phyloP scores from a whole-genome alignment of 1,284 basidiomycete genomes.

The Fomitopsis pinicola region DNA sequence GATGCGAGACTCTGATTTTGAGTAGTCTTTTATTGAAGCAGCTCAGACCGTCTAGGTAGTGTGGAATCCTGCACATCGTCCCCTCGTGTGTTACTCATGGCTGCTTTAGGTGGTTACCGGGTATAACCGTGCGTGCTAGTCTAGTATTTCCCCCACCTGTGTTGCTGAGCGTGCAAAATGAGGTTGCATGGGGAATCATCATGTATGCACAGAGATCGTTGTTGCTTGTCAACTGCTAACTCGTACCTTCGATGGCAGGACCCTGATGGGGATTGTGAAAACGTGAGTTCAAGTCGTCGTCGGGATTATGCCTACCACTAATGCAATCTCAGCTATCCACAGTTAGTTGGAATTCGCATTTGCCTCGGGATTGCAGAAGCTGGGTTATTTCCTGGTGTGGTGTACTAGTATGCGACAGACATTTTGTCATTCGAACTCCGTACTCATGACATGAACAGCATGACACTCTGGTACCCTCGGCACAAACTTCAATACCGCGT shows the following conservation, averaged over 20 bases:
- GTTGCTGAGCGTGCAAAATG: too few relatives aligned
- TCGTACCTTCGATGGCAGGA: constrained; percentile 32
- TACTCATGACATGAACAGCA: constrained; percentile 8
- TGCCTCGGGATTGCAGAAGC: constrained; percentile 66
- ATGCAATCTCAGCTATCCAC: constrained; percentile 37
- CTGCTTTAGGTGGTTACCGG: constrained; percentile 15
- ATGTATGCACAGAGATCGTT: constrained; percentile 11
- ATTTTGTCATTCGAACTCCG: background rate
- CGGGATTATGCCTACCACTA: too few relatives aligned
- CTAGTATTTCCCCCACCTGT: too few relatives aligned
- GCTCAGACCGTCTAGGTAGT: constrained; percentile 25
- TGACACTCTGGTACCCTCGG: constrained; percentile 32
- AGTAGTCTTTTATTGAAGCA: constrained; percentile 29
- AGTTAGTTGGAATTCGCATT: constrained; percentile 57
- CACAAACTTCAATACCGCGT: constrained; percentile 31
- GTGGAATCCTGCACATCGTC: too few relatives aligned
- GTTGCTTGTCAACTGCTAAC: too few relatives aligned
- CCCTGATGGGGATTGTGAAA: constrained; percentile 61
- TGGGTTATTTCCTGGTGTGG: constrained; percentile 66
- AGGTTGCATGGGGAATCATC: constrained; percentile 25
- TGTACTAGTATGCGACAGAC: constrained; percentile 44
- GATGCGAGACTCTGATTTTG: background rate
- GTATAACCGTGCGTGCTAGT: constrained; percentile 20
- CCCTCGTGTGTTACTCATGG: too few relatives aligned
- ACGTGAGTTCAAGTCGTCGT: constrained; percentile 30